Evolutionary conservation across 176 grass and related monocot genomes (phyloP).

Genomic region (Musa troglodytarum): DNA sequence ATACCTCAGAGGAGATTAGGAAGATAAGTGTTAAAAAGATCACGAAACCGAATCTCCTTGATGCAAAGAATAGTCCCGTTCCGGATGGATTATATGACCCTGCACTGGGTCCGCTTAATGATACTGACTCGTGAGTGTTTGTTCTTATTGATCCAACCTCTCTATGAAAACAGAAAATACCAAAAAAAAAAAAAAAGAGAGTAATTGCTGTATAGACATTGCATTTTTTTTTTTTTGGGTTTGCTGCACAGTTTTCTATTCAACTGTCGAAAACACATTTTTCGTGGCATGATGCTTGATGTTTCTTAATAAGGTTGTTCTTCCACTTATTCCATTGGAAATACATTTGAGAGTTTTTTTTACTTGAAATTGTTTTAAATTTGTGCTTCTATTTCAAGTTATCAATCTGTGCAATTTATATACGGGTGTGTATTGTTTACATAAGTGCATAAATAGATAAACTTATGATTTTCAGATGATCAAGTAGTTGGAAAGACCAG

Average conservation of each 20-base stretch:
- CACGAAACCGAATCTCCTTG: constrained; percentile 49
- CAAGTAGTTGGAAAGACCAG: no score
- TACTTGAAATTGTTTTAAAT: neutral
- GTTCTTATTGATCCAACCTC: constrained; percentile 1
- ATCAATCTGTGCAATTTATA: neutral
- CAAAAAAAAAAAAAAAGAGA: no score
- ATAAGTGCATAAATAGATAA: no score
- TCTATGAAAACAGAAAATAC: no score
- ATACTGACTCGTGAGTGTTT: constrained; percentile 49
- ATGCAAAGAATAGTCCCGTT: constrained; percentile 51
- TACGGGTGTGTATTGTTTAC: no score
- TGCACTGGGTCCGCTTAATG: constrained; percentile 61
- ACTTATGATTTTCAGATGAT: no score
- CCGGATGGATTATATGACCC: constrained; percentile 73
- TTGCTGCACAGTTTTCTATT: neutral
- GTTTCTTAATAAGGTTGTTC: neutral
- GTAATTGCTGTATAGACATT: neutral
- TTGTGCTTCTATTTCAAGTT: neutral
- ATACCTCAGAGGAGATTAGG: constrained; percentile 43
- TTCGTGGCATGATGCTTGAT: neutral
- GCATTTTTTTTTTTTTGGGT: neutral
- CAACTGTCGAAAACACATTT: neutral
- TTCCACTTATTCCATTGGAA: neutral
- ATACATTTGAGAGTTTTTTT: neutral
- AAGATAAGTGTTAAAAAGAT: constrained; percentile 67